Evolutionary conservation across 2,329 filamentous ascomycete genomes (phyloP), one percentile per base, ranked within the genome.

Genomic region (Fusarium redolens): DNA sequence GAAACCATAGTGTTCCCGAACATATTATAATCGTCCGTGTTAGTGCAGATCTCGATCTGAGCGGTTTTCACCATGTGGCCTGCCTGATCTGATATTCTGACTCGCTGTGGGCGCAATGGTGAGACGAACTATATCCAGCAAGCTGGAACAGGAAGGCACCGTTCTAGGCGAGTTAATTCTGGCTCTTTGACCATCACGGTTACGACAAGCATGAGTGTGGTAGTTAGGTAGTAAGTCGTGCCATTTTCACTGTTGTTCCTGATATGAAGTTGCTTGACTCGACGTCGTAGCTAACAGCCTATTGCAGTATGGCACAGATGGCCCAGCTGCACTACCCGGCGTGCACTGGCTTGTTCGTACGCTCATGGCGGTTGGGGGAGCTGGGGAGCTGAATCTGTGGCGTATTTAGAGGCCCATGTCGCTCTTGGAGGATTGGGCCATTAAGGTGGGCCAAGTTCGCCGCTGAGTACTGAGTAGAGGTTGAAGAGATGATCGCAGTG

Each of bases 11-110:
- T 65, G 52, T 56, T 57, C 60, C 69, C 50, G 63, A 66, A 69
- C 52, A 48, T 69, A 69, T 59, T 72, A 65, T 68, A 45, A 77
- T 62, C 50, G 65, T 64, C 69, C 56, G 66, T 69, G 69, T 76
- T 76, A 77, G 75, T 74, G 75, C 55, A 78, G 75, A 78, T 78
- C 76, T 71, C 73, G 76, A 78, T 78, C 72, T 68, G 60, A 60
- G 56, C 52, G 65, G 69, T 65, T 70, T 65, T 75, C 67, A 58
- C 69, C 65, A 68, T 58, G 52, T 71, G 75, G 68, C 65, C 64
- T 70, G 61, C 63, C 50, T 75, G 67, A 71, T 77, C 73, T 78
- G 76, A 78, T 75, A 65, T 71, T 76, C 75, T 78, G 76, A 78
- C 76, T 78, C 76, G 76, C 52, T 67, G 54, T 65, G 62, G 64